These are phyloP conservation scores for Penicillium olsonii DNA, from an alignment of 2,329 filamentous ascomycete genomes.

Conservation along the genomic window DNA sequence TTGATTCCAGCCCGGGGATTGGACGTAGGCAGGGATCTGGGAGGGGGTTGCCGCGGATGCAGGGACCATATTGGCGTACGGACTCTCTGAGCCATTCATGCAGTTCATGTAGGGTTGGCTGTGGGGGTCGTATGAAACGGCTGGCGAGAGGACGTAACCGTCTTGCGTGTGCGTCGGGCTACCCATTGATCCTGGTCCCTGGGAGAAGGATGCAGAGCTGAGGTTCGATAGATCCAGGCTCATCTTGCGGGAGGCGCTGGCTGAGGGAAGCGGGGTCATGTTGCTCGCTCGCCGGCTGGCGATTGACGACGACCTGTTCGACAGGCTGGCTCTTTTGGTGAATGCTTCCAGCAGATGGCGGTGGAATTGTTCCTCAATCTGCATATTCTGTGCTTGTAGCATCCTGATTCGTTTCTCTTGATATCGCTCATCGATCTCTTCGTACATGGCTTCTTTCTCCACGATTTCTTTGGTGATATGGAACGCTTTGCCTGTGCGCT, in stretches of 20 bases:
- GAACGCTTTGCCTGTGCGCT: constrained; percentile 78
- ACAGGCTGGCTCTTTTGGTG: constrained; percentile 24
- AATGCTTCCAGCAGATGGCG: constrained; percentile 40
- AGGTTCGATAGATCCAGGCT: constrained; percentile 36
- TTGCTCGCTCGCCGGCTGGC: constrained; percentile 30
- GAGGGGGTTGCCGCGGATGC: constrained; percentile 14
- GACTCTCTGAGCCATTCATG: constrained; percentile 19
- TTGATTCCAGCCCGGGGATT: constrained; percentile 19
- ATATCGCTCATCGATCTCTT: constrained; percentile 82
- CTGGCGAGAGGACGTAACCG: constrained; percentile 29
- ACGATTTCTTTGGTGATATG: constrained; percentile 85
- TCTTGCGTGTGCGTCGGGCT: constrained; percentile 28
- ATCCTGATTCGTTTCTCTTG: constrained; percentile 43
- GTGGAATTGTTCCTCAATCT: constrained; percentile 41
- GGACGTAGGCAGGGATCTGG: constrained; percentile 32
- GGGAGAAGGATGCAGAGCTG: constrained; percentile 29
- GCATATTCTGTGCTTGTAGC: constrained; percentile 40
- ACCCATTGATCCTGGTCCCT: constrained; percentile 24
- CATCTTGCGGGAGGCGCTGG: constrained; percentile 35
- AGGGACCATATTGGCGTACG: constrained; percentile 25
- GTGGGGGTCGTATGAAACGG: constrained; percentile 22
- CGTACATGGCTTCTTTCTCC: constrained; percentile 91
- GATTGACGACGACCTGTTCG: constrained; percentile 24
- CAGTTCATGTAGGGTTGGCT: constrained; percentile 26
- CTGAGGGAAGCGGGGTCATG: constrained; percentile 28